Conservation (phyloP, 306 rosid species). For the Vicia villosa region DNA sequence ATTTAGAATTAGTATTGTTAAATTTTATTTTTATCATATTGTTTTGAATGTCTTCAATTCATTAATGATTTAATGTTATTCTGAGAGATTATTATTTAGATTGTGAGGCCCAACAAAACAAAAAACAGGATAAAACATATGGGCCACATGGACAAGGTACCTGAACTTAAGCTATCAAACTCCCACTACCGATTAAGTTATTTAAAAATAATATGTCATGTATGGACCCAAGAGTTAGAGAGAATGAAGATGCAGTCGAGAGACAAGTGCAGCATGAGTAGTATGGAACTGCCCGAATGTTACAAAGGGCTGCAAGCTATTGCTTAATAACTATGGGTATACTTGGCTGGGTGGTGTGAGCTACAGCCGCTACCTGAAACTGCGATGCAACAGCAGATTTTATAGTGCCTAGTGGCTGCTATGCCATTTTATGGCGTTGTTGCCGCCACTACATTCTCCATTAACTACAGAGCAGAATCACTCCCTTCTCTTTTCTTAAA, state of each 20-base stretch:
- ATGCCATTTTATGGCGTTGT: not conserved
- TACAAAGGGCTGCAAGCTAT: not conserved
- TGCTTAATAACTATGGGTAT: not conserved
- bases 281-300: not conserved
- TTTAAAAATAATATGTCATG: not conserved
- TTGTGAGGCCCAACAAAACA: not conserved
- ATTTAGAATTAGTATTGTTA: not conserved
- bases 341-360: not conserved
- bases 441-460: not conserved
- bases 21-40: not conserved
- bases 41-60: not conserved
- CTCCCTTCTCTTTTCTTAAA: conserved; percentile 1
- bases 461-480: not conserved
- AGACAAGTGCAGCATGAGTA: not conserved
- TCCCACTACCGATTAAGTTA: not conserved
- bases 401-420: conserved; percentile 5
- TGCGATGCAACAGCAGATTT: conserved; percentile 1
- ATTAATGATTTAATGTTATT: not conserved
- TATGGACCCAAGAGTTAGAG: not conserved
- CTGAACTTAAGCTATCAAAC: not conserved
- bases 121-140: not conserved
- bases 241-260: conserved; percentile 4
- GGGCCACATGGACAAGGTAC: not conserved
- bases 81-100: not conserved
- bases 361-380: not conserved